Percentiles rank a stretch among this genome's conserved stretches.
Evolutionary conservation across 2,329 filamentous ascomycete species (phyloP).

Genomic region (Diaporthe ilicicola): DNA sequence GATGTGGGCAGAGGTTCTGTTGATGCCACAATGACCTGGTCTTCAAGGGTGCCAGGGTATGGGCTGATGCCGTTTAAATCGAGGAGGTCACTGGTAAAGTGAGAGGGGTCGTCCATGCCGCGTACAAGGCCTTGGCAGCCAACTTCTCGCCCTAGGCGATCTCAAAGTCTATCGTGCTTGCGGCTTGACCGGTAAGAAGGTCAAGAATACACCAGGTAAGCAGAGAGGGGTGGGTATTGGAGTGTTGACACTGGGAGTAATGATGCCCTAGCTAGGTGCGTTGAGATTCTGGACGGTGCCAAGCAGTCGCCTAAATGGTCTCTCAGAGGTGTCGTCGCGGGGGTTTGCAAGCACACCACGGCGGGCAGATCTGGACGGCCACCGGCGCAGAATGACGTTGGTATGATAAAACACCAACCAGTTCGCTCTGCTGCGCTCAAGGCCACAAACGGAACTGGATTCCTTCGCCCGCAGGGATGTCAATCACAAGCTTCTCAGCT

Average conservation of each 20-base stretch:
- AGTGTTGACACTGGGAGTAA: not conserved
- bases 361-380: not conserved
- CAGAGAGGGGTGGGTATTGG: not conserved
- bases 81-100: slow-evolving; percentile 38
- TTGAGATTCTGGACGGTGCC: not conserved
- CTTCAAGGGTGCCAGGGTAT: slow-evolving; percentile 35
- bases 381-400: slow-evolving; percentile 4
- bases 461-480: not conserved
- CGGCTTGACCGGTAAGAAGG: not conserved
- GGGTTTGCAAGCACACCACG: not conserved
- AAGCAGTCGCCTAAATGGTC: not conserved
- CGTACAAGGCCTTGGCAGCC: slow-evolving; percentile 17
- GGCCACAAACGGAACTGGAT: not conserved
- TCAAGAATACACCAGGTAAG: not conserved
- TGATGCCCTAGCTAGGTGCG: not conserved
- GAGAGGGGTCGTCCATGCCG: slow-evolving; percentile 38
- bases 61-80: slow-evolving; percentile 35
- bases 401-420: not conserved
- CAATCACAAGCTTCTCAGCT: not conserved
- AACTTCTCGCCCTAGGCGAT: slow-evolving; percentile 18
- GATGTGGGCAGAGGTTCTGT: not conserved
- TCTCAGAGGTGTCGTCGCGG: not conserved
- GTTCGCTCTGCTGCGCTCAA: not conserved
- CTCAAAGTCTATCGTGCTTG: not conserved
- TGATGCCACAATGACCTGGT: slow-evolving; percentile 10